phyloP scores from a whole-genome alignment of 148 eudicot species.

The Tetragonia tetragonoides region DNA sequence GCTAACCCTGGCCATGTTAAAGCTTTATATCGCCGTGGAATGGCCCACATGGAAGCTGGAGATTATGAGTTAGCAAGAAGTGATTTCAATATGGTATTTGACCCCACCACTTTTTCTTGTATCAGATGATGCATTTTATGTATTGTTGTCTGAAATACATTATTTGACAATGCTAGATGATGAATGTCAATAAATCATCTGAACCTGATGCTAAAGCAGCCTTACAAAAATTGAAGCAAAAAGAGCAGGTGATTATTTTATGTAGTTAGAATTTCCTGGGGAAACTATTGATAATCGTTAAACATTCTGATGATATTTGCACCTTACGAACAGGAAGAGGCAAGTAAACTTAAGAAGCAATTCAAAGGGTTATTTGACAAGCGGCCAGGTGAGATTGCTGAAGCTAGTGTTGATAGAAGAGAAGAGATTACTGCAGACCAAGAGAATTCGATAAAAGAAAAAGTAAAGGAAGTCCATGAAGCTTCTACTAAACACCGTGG shows the following conservation, averaged over 20 bases:
- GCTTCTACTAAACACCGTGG: slow-evolving; percentile 40
- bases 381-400: slow-evolving; percentile 83
- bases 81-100: slow-evolving; percentile 76
- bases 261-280: not conserved
- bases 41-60: slow-evolving; percentile 87
- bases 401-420: slow-evolving; percentile 32
- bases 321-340: slow-evolving; percentile 51
- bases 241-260: slow-evolving; percentile 65
- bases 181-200: slow-evolving; percentile 78
- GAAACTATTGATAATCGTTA: not conserved
- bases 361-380: slow-evolving; percentile 94
- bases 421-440: slow-evolving; percentile 23
- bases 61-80: slow-evolving; percentile 88
- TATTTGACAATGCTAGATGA: slow-evolving; percentile 55
- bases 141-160: slow-evolving; percentile 13
- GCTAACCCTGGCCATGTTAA: slow-evolving; percentile 82
- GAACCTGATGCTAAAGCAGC: slow-evolving; percentile 88
- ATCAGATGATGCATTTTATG: not conserved
- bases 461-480: slow-evolving; percentile 29
- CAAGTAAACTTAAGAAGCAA: slow-evolving; percentile 70
- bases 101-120: not conserved
- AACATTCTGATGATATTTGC: slow-evolving; percentile 4
- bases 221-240: slow-evolving; percentile 74
- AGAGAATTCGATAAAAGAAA: slow-evolving; percentile 28
- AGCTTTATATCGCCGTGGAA: slow-evolving; percentile 96